phyloP scores from a whole-genome alignment of 805 yeast genomes.

The Candida boleticola region DNA sequence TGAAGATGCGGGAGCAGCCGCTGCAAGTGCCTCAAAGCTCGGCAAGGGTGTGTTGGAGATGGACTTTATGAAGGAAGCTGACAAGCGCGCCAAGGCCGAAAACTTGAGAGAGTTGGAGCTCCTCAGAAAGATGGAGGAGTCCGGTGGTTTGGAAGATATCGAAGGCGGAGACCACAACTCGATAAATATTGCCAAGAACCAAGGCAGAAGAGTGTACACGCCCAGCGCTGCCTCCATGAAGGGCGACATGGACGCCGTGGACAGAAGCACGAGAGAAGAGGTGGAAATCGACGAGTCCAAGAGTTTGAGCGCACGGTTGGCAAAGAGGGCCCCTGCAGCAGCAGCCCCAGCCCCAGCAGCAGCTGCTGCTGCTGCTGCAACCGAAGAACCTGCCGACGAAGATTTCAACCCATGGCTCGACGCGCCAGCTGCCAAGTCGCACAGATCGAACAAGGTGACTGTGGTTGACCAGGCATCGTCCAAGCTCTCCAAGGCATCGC shows the following conservation, averaged over 20 bases:
- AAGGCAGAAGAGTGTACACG: conserved; percentile 80
- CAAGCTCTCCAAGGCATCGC: conserved; percentile 36
- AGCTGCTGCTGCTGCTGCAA: conserved; percentile 9
- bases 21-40: conserved; percentile 36
- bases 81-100: conserved; percentile 57
- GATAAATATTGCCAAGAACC: conserved; percentile 54
- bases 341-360: conserved; percentile 11
- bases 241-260: conserved; percentile 32
- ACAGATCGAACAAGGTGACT: conserved; percentile 29
- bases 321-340: conserved; percentile 18
- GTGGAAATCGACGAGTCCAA: conserved; percentile 49
- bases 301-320: conserved; percentile 42
- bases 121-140: conserved; percentile 47
- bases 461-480: conserved; percentile 37
- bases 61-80: conserved; percentile 96
- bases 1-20: conserved; percentile 28
- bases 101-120: conserved; percentile 54
- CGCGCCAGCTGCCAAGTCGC: conserved; percentile 15
- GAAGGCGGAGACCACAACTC: conserved; percentile 34
- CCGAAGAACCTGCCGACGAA: conserved; percentile 10
- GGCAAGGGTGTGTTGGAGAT: conserved; percentile 90
- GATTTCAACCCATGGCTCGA: conserved; percentile 40
- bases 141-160: conserved; percentile 38
- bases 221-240: conserved; percentile 53
- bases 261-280: conserved; percentile 41